These are phyloP conservation scores for Terfezia claveryi DNA, from an alignment of 495 filamentous ascomycete genomes.

Conservation along the genomic window DNA sequence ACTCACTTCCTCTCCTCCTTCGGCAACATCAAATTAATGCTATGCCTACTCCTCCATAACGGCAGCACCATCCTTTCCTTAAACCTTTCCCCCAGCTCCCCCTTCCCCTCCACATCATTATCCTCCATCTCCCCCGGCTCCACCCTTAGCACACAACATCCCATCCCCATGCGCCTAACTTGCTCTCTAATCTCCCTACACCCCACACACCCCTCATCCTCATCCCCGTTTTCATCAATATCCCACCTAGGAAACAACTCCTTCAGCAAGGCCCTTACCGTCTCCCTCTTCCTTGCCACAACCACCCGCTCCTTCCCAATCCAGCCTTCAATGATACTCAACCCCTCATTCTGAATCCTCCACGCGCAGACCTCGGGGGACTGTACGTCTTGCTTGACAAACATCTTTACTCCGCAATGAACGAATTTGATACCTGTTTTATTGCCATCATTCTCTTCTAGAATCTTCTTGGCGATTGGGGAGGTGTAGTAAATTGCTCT, in stretches of 20 bases:
- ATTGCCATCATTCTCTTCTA: constrained; percentile 44
- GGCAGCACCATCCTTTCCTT: constrained; percentile 66
- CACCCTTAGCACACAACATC: constrained; percentile 73
- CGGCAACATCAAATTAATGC: constrained; percentile 83
- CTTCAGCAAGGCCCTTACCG: constrained; percentile 53
- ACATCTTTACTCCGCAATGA: constrained; percentile 93
- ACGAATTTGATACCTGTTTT: constrained; percentile 82
- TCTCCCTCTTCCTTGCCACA: constrained; percentile 46
- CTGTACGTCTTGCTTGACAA: constrained; percentile 89
- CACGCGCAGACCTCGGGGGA: constrained; percentile 63
- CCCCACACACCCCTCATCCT: constrained; percentile 59
- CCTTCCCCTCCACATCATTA: constrained; percentile 57
- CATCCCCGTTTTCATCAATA: constrained; percentile 62
- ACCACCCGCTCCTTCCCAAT: constrained; percentile 61
- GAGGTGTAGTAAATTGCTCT: constrained; percentile 93
- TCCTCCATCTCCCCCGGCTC: constrained; percentile 46
- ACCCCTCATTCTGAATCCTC: constrained; percentile 85
- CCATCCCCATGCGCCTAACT: constrained; percentile 60
- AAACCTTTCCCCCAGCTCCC: constrained; percentile 45
- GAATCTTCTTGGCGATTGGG: constrained; percentile 58
- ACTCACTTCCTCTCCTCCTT: constrained; percentile 61
- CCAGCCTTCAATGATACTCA: constrained; percentile 71
- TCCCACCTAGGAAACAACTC: constrained; percentile 94
- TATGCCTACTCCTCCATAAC: constrained; percentile 71
- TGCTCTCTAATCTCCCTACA: constrained; percentile 70